Evolutionary conservation across 225 moss, liverwort and hornwort species (phyloP), one percentile per base, ranked within the genome.

Genomic region (Sphagnum contortum): DNA sequence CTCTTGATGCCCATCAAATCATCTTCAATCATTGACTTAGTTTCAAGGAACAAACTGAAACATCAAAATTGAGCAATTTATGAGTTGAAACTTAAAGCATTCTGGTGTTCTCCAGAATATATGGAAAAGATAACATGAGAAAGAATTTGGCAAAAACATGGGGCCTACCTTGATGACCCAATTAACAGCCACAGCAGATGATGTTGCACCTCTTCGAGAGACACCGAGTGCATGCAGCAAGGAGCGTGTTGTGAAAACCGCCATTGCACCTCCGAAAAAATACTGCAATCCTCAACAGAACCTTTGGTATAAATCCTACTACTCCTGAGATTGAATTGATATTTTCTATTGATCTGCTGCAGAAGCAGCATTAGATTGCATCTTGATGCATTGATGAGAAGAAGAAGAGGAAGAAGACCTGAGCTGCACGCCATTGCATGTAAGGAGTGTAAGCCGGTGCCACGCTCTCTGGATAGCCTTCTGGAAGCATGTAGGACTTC

Each of bases 351-450:
- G 29, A 29, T 29, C 29, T 29, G 29, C 29, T 29, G 29, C 29
- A 29, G 29, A 29, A 29, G 29, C 29, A 29, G 29, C 29, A 1
- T 29, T 29, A 29, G 29, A 29, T 29, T 29, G 29, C 29, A 29
- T 29, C 29, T 29, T 29, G 29, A 29, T 29, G 29, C 29, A 29
- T 29, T 29, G 29, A 29, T 29, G 29, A 29, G 29, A 29, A 29
- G 29, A 29, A 29, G 29, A 29, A 7, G 63, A 47, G 2, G 3
- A 65, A 48, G 5, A 70, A 76, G 67, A 96, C 95, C 90, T 96
- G 98, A 56, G 93, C 87, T 62, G 98, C 93, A 65, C 98, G 90
- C 98, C 98, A 98, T 75, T 98, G 85, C 98, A 98, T 98, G 61
- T 98, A 98, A 45, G 98, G 98, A 5, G 86, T 87, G 66, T 98